Percentiles rank a stretch among this genome's conserved stretches.
These are phyloP conservation scores for Syzygium aqueum DNA, from an alignment of 345 rosid genomes.

Conservation along the genomic window DNA sequence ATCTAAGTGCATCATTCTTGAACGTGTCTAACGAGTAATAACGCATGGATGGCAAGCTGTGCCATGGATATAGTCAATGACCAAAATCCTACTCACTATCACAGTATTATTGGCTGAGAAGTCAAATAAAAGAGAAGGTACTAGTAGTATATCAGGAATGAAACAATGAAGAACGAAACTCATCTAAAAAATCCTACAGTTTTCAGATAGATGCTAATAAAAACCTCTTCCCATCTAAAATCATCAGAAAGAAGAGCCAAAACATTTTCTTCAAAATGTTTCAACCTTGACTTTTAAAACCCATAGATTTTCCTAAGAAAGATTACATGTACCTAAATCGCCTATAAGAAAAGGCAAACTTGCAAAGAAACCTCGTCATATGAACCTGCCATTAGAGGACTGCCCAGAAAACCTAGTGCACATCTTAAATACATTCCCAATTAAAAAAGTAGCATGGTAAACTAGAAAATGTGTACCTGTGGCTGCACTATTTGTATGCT, in stretches of 20 bases:
- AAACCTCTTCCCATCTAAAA: neutral
- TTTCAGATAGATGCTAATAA: neutral
- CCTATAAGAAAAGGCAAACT: neutral
- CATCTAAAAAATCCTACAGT: neutral
- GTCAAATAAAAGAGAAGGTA: neutral
- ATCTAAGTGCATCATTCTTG: neutral
- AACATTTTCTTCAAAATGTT: neutral
- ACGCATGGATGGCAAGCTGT: neutral
- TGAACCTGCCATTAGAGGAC: neutral
- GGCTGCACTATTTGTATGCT: conserved; percentile 98
- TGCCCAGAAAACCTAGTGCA: neutral
- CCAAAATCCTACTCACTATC: neutral
- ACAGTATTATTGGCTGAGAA: neutral
- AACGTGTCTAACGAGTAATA: neutral
- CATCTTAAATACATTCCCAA: neutral
- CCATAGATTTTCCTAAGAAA: neutral
- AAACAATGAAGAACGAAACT: neutral
- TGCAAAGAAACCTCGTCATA: neutral
- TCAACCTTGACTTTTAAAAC: neutral
- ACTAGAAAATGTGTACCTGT: conserved; percentile 41
- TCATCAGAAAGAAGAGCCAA: neutral
- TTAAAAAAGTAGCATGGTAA: neutral
- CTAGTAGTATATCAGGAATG: neutral
- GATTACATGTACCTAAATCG: neutral
- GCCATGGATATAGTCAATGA: neutral